Evolutionary conservation across 176 grass and related monocot species (phyloP).

Genomic region (bread wheat (Triticum aestivum)): IWGSC_CS_RefSeq_v2.1 NC_057798.1:32998199-32998698

Average conservation of each 20-base stretch:
- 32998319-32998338: slow-evolving; percentile 50
- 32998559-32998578: slow-evolving; percentile 50
- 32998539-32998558: slow-evolving; percentile 75
- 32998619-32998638: slow-evolving; percentile 50
- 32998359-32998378: slow-evolving; percentile 40
- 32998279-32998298: slow-evolving; percentile 52
- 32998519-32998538: slow-evolving; percentile 62
- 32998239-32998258: slow-evolving; percentile 29
- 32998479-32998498: slow-evolving; percentile 62
- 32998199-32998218: slow-evolving; percentile 69
- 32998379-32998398: slow-evolving; percentile 43
- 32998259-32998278: slow-evolving; percentile 62
- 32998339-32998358: slow-evolving; percentile 40
- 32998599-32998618: slow-evolving; percentile 68
- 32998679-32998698: slow-evolving; percentile 54
- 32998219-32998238: slow-evolving; percentile 76
- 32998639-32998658: slow-evolving; percentile 35
- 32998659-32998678: slow-evolving; percentile 64
- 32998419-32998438: slow-evolving; percentile 59
- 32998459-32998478: slow-evolving; percentile 20
- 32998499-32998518: slow-evolving; percentile 79
- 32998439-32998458: slow-evolving; percentile 19
- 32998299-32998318: slow-evolving; percentile 51
- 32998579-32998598: slow-evolving; percentile 68
- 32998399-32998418: slow-evolving; percentile 59